A percentile compares a stretch with the other conserved stretches of the same genome.
Evolutionary conservation across 768 basidiomycete genomes (phyloP).

Genomic region (Xanthoconium stramineum): DNA sequence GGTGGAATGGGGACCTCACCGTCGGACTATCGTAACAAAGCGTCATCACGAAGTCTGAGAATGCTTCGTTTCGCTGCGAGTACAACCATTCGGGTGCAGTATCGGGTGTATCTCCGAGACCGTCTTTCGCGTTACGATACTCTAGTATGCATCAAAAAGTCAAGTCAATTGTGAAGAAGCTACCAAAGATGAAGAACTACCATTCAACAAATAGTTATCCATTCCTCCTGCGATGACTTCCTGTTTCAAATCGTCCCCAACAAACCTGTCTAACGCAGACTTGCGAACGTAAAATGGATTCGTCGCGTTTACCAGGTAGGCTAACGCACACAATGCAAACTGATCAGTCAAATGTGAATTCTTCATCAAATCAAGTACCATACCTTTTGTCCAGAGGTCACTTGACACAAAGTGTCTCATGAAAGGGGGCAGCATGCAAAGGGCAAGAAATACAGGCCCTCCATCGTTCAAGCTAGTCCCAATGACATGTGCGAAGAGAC

Average conservation of each 20-base stretch:
- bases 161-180: not conserved
- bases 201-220: slow-evolving; percentile 9
- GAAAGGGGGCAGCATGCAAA: slow-evolving; percentile 19
- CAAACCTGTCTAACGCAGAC: slow-evolving; percentile 13
- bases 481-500: slow-evolving; percentile 15
- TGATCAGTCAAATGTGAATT: not conserved
- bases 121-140: slow-evolving; percentile 17
- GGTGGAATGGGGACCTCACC: slow-evolving; percentile 5
- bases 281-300: slow-evolving; percentile 24
- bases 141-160: slow-evolving; percentile 10
- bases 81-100: slow-evolving; percentile 12
- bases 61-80: not conserved
- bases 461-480: slow-evolving; percentile 14
- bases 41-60: slow-evolving; percentile 2
- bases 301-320: slow-evolving; percentile 12
- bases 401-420: not conserved
- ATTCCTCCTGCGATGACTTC: slow-evolving; percentile 25
- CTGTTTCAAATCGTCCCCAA: slow-evolving; percentile 6
- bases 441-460: slow-evolving; percentile 19
- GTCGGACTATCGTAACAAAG: slow-evolving; percentile 18
- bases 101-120: slow-evolving; percentile 18
- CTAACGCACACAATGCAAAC: not conserved
- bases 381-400: slow-evolving; percentile 23
- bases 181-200: not conserved
- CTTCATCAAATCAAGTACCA: not conserved